Percentiles rank a stretch among this genome's conserved stretches.
Conservation (phyloP, 352 stramenopile species). For the Aphanomyces cochlioides region DNA sequence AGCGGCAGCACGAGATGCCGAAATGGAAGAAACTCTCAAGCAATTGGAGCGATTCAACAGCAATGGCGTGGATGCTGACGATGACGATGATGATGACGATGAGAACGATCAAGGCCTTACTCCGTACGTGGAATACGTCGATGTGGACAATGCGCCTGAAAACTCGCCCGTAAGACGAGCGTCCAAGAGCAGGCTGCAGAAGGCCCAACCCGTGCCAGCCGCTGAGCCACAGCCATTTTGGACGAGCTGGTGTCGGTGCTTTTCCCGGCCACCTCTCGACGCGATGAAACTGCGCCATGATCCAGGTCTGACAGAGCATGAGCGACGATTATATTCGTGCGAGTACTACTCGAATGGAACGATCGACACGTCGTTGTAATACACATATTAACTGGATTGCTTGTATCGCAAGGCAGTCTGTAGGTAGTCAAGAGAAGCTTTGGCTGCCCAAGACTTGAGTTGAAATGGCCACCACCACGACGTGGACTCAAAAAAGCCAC, state of each 20-base stretch:
- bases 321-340: slow-evolving; percentile 46
- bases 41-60: slow-evolving; percentile 27
- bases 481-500: slow-evolving; percentile 61
- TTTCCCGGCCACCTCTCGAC: slow-evolving; percentile 31
- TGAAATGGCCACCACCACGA: slow-evolving; percentile 36
- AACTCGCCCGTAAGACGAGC: slow-evolving; percentile 61
- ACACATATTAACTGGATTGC: not conserved
- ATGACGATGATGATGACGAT: slow-evolving; percentile 35
- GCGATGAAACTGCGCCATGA: slow-evolving; percentile 36
- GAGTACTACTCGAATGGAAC: slow-evolving; percentile 55
- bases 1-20: slow-evolving; percentile 38
- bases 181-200: slow-evolving; percentile 23
- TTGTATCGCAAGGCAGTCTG: slow-evolving; percentile 49
- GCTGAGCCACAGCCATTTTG: slow-evolving; percentile 25
- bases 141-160: slow-evolving; percentile 43
- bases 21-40: slow-evolving; percentile 21
- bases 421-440: slow-evolving; percentile 59
- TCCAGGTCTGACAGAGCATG: slow-evolving; percentile 33
- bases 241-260: slow-evolving; percentile 35
- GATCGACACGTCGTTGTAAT: slow-evolving; percentile 34
- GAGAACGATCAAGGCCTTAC: slow-evolving; percentile 20
- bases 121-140: slow-evolving; percentile 29
- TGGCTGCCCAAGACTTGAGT: slow-evolving; percentile 66
- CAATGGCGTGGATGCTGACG: slow-evolving; percentile 27
- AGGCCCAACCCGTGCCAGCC: not conserved